Conservation (phyloP, 139 green algal genomes). For the Picochlorum sp. region DNA sequence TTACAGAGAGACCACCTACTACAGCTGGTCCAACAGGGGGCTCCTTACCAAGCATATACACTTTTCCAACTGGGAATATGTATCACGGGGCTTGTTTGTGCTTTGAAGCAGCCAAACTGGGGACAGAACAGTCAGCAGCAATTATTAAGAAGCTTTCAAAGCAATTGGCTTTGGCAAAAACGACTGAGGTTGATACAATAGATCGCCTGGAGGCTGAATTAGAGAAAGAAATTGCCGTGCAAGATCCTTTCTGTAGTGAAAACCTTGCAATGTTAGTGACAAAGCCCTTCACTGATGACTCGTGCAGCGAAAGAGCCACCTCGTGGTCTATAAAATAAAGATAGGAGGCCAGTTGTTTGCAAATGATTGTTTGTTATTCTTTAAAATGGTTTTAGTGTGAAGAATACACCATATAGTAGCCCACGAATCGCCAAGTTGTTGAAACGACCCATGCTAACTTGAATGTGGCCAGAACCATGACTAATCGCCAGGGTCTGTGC, state of each 20-base stretch:
- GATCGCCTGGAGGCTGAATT: slow-evolving; percentile 31
- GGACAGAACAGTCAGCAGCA: neutral
- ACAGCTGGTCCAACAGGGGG: slow-evolving; percentile 35
- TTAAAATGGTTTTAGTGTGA: too few species aligned
- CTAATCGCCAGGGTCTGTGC: too few species aligned
- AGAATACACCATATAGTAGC: too few species aligned
- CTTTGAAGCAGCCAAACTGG: slow-evolving; percentile 31
- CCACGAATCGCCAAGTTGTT: too few species aligned
- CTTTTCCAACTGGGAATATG: slow-evolving; percentile 67
- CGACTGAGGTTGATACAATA: neutral
- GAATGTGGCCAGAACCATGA: too few species aligned
- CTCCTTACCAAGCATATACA: slow-evolving; percentile 53
- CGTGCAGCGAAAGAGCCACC: neutral
- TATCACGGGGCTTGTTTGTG: slow-evolving; percentile 59
- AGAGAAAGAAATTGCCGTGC: slow-evolving; percentile 41
- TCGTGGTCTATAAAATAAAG: neutral
- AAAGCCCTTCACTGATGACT: slow-evolving; percentile 26
- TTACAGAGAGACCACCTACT: slow-evolving; percentile 34
- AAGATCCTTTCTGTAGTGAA: slow-evolving; percentile 68
- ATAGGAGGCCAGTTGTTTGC: neutral
- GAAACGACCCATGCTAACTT: too few species aligned
- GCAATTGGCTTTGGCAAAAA: too few species aligned
- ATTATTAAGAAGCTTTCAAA: neutral
- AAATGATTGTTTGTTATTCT: too few species aligned
- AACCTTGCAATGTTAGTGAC: slow-evolving; percentile 24